Evolutionary conservation across 169 alveolate genomes (phyloP), one percentile per base, ranked within the genome.

Genomic region (Cystoisospora suis): DNA sequence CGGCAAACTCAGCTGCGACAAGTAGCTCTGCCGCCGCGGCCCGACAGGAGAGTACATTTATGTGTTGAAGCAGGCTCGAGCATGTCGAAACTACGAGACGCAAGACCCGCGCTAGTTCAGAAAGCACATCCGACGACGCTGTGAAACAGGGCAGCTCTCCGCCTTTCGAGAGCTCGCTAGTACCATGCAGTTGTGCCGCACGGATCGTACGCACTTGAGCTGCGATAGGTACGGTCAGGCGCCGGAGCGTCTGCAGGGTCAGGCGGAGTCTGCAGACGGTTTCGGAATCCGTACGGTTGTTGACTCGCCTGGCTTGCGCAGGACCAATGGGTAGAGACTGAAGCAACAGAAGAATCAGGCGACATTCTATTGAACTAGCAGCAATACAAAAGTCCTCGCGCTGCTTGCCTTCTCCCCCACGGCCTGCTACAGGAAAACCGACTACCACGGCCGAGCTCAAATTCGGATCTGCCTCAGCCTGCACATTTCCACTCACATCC

Each of bases 1-100:
- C 92, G 44, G 92, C 92, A 27, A 88, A 81, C 40, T 88, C 92
- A 0, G 86, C 46, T 20, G 88, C 88, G 53, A 88, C 72, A 36
- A 88, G 75, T 9, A 88, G 81, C 69, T 88, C 75, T 40, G 92
- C 49, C 38, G 86, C 88, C 29, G 81, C 88, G 0, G 88, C 92
- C 75, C 92, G 92, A 72, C 92, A 88, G 56, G 75, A 80, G 49
- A 75, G 38, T 32, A 65, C 75, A 32, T 47, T 81, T 20, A 83
- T 85, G 44, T 45, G 17, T 58, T 88, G 88, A n/a, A 88, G 83
- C 9, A 88, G 80, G 27, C 75, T 7, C 59, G 83, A 75, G 88
- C 92, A 88, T 0, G 23, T n/a, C 12, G 38, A 29, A 34, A 3
- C 1, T 9, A 65, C n/a, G 44, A 44, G 45, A 36, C 2, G 23